A percentile compares a stretch with the other conserved stretches of the same genome.
phyloP scores from a whole-genome alignment of 139 green algal species.

The Haematococcus lacustris region DNA sequence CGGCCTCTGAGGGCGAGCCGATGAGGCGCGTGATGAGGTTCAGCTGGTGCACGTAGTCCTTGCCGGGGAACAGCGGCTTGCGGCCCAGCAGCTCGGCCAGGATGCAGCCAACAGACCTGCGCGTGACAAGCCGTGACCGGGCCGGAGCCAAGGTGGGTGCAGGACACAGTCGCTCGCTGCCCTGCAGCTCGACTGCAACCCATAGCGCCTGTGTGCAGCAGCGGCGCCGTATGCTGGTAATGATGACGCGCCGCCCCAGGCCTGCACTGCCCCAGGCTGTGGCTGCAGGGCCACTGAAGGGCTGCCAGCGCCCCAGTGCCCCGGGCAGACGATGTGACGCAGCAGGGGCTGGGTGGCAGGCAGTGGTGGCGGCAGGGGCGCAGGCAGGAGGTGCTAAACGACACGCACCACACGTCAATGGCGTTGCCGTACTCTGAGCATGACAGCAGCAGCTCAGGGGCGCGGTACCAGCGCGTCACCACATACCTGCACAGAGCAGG shows the following conservation, averaged over 20 bases:
- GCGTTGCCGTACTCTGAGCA: constrained; percentile 70
- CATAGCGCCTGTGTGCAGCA: no score
- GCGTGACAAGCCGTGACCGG: not conserved
- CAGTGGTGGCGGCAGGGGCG: no score
- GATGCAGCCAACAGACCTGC: constrained; percentile 81
- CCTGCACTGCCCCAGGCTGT: no score
- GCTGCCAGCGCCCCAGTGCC: no score
- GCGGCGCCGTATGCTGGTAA: no score
- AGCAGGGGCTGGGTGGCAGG: no score
- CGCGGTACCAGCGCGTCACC: constrained; percentile 86
- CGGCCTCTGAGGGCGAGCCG: constrained; percentile 64
- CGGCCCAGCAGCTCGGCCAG: constrained; percentile 79
- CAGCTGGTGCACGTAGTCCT: constrained; percentile 63
- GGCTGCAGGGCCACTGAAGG: no score
- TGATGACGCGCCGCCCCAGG: no score
- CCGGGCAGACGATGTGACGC: no score
- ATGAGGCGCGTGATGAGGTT: constrained; percentile 54
- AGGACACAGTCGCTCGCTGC: not conserved
- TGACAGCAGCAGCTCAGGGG: constrained; percentile 86
- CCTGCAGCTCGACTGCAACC: no score
- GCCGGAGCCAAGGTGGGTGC: not conserved
- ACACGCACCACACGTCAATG: constrained; percentile 55
- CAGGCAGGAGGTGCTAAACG: no score
- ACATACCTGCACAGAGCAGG: constrained; percentile 89
- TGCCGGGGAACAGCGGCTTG: constrained; percentile 80